phyloP scores from a whole-genome alignment of 1,284 basidiomycete genomes.

The Ganoderma meredithae region DNA sequence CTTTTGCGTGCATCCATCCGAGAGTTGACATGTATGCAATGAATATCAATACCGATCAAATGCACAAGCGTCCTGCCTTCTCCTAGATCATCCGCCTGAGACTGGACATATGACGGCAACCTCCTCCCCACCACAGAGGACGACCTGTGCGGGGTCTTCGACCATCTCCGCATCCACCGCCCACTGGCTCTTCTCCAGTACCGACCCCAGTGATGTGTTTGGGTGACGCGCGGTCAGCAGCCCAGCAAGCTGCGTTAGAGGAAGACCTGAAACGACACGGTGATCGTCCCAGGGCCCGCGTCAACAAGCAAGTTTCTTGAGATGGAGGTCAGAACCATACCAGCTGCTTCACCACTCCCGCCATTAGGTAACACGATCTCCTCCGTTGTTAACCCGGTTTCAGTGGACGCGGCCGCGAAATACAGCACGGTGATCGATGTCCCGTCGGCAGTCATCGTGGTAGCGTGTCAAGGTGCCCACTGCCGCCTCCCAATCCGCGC shows the following conservation, averaged over 20 bases:
- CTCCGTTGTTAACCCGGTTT: slow-evolving; percentile 63
- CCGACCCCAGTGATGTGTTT: slow-evolving; percentile 53
- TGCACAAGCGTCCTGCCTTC: neutral
- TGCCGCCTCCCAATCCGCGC: neutral
- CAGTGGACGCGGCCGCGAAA: slow-evolving; percentile 81
- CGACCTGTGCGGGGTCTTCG: slow-evolving; percentile 57
- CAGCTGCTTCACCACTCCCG: neutral
- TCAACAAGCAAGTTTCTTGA: neutral
- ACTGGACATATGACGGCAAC: slow-evolving; percentile 85
- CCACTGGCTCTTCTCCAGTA: slow-evolving; percentile 72
- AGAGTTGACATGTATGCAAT: too few species aligned
- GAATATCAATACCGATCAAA: too few species aligned
- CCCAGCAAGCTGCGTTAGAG: slow-evolving; percentile 58
- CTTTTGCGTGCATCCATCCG: too few species aligned
- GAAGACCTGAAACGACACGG: slow-evolving; percentile 41
- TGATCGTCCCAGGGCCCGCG: neutral
- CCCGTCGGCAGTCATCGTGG: slow-evolving; percentile 5
- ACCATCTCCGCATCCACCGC: slow-evolving; percentile 85
- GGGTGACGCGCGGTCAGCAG: slow-evolving; percentile 63
- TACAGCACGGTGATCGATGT: slow-evolving; percentile 71
- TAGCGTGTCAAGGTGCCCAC: neutral
- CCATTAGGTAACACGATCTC: slow-evolving; percentile 48
- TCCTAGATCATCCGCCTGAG: slow-evolving; percentile 65
- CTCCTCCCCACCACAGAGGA: slow-evolving; percentile 75
- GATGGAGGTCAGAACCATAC: neutral